Conservation (phyloP, 805 yeast genomes). For the Barnettozyma wickerhamii region DNA sequence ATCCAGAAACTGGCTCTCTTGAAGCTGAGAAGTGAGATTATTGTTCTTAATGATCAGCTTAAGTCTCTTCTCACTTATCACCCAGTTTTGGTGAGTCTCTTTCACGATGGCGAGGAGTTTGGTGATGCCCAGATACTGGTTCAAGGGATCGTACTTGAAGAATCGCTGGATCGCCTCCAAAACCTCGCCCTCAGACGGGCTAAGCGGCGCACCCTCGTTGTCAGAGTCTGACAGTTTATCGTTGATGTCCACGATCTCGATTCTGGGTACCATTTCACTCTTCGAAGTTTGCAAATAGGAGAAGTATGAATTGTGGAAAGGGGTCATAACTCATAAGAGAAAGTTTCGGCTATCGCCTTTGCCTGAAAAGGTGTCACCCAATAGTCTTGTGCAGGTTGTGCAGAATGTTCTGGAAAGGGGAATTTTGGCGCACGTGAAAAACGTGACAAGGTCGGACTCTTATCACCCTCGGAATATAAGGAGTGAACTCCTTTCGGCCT, state of each 20-base stretch:
- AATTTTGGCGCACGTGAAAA: too few relatives aligned
- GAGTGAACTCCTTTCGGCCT: too few relatives aligned
- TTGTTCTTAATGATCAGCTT: slow-evolving; percentile 48
- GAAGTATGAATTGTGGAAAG: not conserved
- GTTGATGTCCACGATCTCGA: slow-evolving; percentile 28
- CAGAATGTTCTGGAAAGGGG: too few relatives aligned
- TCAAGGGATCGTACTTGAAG: slow-evolving; percentile 65
- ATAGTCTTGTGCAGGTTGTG: too few relatives aligned
- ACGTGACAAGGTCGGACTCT: too few relatives aligned
- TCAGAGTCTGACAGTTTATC: slow-evolving; percentile 16
- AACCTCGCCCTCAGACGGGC: slow-evolving; percentile 25
- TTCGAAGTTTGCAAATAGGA: not conserved
- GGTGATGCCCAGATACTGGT: slow-evolving; percentile 52
- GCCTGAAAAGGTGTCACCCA: too few relatives aligned
- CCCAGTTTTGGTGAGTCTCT: slow-evolving; percentile 55
- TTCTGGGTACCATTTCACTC: slow-evolving; percentile 15
- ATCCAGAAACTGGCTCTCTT: slow-evolving; percentile 45
- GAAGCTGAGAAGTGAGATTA: slow-evolving; percentile 45
- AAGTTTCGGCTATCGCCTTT: too few relatives aligned
- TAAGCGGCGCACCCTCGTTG: slow-evolving; percentile 17
- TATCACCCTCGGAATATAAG: too few relatives aligned
- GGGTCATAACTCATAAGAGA: too few relatives aligned
- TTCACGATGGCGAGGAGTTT: slow-evolving; percentile 51
- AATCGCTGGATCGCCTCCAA: slow-evolving; percentile 51
- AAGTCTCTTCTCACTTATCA: slow-evolving; percentile 54